Evolutionary conservation across 164 flowering plant species (phyloP).

Genomic region (Piper betle): DNA sequence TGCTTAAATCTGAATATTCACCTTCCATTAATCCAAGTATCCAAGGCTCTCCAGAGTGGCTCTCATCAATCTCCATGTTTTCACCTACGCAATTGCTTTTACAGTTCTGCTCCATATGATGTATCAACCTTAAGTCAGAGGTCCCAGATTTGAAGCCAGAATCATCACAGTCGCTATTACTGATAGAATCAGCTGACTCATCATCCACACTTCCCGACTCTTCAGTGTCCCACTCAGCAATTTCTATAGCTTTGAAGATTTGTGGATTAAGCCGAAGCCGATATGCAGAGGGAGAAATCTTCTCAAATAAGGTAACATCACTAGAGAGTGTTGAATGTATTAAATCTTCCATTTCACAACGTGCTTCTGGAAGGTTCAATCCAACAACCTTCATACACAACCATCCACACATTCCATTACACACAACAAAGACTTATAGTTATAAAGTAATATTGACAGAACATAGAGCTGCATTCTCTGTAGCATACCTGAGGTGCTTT

Average conservation of each 20-base stretch:
- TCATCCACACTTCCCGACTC: conserved; percentile 73
- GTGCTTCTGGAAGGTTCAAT: conserved; percentile 39
- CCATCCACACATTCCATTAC: not conserved
- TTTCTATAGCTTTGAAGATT: conserved; percentile 21
- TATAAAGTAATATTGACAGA: not conserved
- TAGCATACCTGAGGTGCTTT: conserved; percentile 38
- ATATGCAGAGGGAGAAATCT: conserved; percentile 64
- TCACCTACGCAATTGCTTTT: conserved; percentile 19
- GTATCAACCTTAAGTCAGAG: conserved; percentile 11
- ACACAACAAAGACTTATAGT: not conserved
- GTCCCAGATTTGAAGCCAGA: conserved; percentile 38
- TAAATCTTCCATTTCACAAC: conserved; percentile 43
- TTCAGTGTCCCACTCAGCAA: conserved; percentile 42
- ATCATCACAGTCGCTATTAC: conserved; percentile 18
- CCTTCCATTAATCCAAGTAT: conserved; percentile 80
- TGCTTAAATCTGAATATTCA: conserved; percentile 76
- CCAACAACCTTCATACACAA: conserved; percentile 45
- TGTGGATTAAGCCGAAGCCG: conserved; percentile 51
- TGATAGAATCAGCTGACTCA: conserved; percentile 23
- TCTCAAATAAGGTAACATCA: conserved; percentile 91
- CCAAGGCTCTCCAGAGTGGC: conserved; percentile 83
- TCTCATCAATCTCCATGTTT: conserved; percentile 77
- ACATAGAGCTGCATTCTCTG: not conserved
- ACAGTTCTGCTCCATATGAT: conserved; percentile 11
- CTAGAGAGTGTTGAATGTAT: conserved; percentile 73